Evolutionary conservation across 345 rosid genomes (phyloP).

Genomic region (Geranium brycei): DNA sequence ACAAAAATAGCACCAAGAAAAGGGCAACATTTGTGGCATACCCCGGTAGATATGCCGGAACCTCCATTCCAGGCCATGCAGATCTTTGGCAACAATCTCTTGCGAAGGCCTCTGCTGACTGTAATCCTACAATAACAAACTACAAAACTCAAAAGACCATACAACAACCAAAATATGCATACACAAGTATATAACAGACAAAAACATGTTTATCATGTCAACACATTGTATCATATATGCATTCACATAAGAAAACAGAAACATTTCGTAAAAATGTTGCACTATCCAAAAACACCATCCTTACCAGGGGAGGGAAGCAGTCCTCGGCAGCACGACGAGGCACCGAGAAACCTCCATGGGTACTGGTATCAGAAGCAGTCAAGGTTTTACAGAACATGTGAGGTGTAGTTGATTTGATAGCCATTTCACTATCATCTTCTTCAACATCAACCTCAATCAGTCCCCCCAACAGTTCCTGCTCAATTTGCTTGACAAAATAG

Average conservation of each 20-base stretch:
- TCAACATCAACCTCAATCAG: conserved; percentile 40
- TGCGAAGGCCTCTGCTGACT: conserved; percentile 92
- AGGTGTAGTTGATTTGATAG: conserved; percentile 52
- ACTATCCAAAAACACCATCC: neutral
- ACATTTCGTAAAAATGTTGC: no score
- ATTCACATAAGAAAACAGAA: no score
- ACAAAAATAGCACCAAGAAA: no score
- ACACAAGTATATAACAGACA: no score
- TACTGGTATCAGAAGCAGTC: conserved; percentile 98
- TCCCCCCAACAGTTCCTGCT: conserved; percentile 42
- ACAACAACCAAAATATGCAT: no score
- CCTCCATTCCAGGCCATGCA: conserved; percentile 84
- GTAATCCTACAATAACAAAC: conserved; percentile 50
- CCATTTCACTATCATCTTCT: conserved; percentile 52
- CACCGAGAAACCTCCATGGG: conserved; percentile 98
- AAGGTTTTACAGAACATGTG: conserved; percentile 99
- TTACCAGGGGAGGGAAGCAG: conserved; percentile 97
- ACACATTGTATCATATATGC: no score
- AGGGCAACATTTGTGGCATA: conserved; percentile 7
- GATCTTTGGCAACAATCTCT: conserved; percentile 93
- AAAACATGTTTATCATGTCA: no score
- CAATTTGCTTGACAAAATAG: conserved; percentile 29
- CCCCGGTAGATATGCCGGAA: conserved; percentile 96
- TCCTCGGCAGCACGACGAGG: conserved; percentile 99
- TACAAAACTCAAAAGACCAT: no score